phyloP scores from a whole-genome alignment of 1,284 basidiomycete genomes.

The Austroboletus olivaceoglutinosus region DNA sequence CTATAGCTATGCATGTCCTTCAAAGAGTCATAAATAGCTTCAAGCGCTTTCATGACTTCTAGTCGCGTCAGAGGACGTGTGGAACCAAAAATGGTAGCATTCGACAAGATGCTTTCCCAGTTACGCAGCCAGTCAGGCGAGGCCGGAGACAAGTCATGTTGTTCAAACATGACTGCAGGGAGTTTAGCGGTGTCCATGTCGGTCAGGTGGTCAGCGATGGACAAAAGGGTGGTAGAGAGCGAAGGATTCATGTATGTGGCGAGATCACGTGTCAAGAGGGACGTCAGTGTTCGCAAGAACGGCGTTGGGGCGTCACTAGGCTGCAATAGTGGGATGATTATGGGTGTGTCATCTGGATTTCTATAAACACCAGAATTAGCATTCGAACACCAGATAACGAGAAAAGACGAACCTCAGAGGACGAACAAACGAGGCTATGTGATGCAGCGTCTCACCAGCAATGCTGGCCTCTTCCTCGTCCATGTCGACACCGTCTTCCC shows the following conservation, averaged over 20 bases:
- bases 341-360: conserved; percentile 50
- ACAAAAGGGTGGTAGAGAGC: conserved; percentile 60
- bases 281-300: conserved; percentile 57
- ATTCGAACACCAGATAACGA: background rate
- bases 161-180: conserved; percentile 56
- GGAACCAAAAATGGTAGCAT: conserved; percentile 45
- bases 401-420: conserved; percentile 48
- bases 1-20: conserved; percentile 68
- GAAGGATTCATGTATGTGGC: conserved; percentile 54
- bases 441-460: conserved; percentile 57
- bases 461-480: conserved; percentile 66
- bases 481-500: conserved; percentile 56
- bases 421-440: conserved; percentile 55
- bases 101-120: conserved; percentile 59
- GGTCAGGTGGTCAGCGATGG: conserved; percentile 59
- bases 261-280: conserved; percentile 60
- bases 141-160: conserved; percentile 65
- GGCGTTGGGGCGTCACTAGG: conserved; percentile 51
- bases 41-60: conserved; percentile 54
- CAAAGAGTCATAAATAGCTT: conserved; percentile 58
- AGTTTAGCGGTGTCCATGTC: conserved; percentile 62
- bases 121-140: conserved; percentile 65
- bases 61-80: conserved; percentile 54
- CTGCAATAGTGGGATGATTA: conserved; percentile 52
- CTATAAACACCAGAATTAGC: conserved; percentile 35